Evolutionary conservation across 768 basidiomycete genomes (phyloP).

Genomic region (Suillus decipiens): DNA sequence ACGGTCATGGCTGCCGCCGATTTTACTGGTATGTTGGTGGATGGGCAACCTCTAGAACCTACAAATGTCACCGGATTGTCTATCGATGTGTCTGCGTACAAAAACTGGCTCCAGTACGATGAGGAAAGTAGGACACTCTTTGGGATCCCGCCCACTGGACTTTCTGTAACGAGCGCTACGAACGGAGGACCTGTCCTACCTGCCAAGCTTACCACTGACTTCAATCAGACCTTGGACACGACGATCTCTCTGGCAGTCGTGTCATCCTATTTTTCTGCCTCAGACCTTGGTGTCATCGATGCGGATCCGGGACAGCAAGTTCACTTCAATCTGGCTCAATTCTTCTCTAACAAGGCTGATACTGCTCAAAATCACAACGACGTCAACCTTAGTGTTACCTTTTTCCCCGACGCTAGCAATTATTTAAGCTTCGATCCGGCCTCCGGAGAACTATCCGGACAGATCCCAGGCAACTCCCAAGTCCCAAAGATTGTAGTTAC

Average conservation of each 20-base stretch:
- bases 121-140: slow-evolving; percentile 52
- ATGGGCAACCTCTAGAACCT: slow-evolving; percentile 57
- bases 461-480: slow-evolving; percentile 49
- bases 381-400: slow-evolving; percentile 55
- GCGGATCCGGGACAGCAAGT: slow-evolving; percentile 52
- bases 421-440: slow-evolving; percentile 56
- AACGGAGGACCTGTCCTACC: slow-evolving; percentile 47
- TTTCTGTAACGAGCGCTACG: slow-evolving; percentile 26
- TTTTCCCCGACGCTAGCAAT: slow-evolving; percentile 50
- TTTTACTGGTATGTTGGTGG: slow-evolving; percentile 63
- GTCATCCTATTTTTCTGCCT: slow-evolving; percentile 68
- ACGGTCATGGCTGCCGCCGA: slow-evolving; percentile 55
- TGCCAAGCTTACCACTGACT: slow-evolving; percentile 58
- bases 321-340: slow-evolving; percentile 53
- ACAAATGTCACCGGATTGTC: slow-evolving; percentile 56
- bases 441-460: slow-evolving; percentile 53
- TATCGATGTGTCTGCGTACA: slow-evolving; percentile 60
- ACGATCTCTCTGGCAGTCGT: slow-evolving; percentile 67
- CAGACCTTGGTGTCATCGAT: slow-evolving; percentile 57
- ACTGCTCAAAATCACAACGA: slow-evolving; percentile 39
- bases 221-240: slow-evolving; percentile 68
- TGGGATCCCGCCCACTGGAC: slow-evolving; percentile 59
- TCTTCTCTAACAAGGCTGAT: slow-evolving; percentile 50
- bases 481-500: slow-evolving; percentile 47
- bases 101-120: slow-evolving; percentile 65